Evolutionary conservation across 768 basidiomycete species (phyloP).

Genomic region (Asterophora lycoperdoides): DNA sequence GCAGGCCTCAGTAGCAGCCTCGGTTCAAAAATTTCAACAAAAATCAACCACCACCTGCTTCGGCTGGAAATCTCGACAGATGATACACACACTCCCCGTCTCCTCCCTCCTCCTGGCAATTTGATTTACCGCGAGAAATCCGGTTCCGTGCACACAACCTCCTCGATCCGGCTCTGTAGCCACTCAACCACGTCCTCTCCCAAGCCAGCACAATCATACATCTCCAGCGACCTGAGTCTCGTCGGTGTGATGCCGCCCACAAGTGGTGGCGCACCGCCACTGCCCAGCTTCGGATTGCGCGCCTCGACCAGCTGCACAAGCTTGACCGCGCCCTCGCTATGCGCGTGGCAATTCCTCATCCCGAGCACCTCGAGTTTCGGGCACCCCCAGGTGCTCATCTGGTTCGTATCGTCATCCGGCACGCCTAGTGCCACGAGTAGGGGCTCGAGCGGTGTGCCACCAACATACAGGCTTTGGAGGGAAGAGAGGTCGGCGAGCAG

Average conservation of each 20-base stretch:
- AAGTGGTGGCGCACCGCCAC: constrained; percentile 22
- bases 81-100: neutral
- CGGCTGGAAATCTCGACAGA: no score
- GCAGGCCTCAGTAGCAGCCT: no score
- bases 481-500: constrained; percentile 55
- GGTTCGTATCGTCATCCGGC: constrained; percentile 54
- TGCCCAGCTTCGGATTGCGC: constrained; percentile 47
- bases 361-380: constrained; percentile 57
- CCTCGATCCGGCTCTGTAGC: constrained; percentile 57
- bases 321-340: constrained; percentile 60
- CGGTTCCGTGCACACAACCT: constrained; percentile 60
- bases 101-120: constrained; percentile 1
- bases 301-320: constrained; percentile 70
- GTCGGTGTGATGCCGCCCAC: constrained; percentile 47
- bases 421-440: constrained; percentile 53
- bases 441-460: constrained; percentile 62
- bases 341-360: constrained; percentile 61
- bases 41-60: no score
- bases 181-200: constrained; percentile 69
- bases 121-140: constrained; percentile 39
- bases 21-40: no score
- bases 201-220: constrained; percentile 62
- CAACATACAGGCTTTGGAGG: constrained; percentile 57
- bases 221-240: constrained; percentile 53
- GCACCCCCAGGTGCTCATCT: constrained; percentile 51